phyloP scores from a whole-genome alignment of 2,329 filamentous ascomycete genomes.

The Fusarium transvaalense region DNA sequence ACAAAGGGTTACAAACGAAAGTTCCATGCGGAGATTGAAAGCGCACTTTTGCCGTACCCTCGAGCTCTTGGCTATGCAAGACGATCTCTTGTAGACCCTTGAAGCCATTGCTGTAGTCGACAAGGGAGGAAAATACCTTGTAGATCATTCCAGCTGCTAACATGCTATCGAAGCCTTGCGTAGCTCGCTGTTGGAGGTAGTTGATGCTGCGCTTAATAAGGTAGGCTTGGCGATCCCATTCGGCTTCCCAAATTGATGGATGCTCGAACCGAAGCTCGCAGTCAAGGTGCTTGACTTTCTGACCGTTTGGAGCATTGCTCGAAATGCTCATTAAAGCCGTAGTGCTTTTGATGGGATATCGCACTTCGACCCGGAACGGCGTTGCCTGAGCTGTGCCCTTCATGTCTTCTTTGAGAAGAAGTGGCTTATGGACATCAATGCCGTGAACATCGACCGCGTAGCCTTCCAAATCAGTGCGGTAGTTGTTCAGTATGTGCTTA shows the following conservation, averaged over 20 bases:
- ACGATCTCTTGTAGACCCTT: slow-evolving; percentile 71
- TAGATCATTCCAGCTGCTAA: slow-evolving; percentile 60
- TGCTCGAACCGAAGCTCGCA: slow-evolving; percentile 1
- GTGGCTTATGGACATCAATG: slow-evolving; percentile 16
- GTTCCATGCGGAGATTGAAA: slow-evolving; percentile 60
- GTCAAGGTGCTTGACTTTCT: background rate
- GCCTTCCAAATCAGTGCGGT: slow-evolving; percentile 15
- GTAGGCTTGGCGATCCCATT: slow-evolving; percentile 54
- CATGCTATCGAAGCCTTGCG: slow-evolving; percentile 37
- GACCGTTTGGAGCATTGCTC: slow-evolving; percentile 7
- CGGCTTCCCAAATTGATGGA: slow-evolving; percentile 13
- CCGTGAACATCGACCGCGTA: slow-evolving; percentile 15
- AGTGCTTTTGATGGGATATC: slow-evolving; percentile 3
- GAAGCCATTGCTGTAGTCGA: slow-evolving; percentile 68
- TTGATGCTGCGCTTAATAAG: slow-evolving; percentile 74
- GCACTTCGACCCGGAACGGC: slow-evolving; percentile 14
- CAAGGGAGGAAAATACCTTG: slow-evolving; percentile 71
- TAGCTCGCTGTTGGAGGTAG: slow-evolving; percentile 56
- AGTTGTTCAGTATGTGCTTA: slow-evolving; percentile 23
- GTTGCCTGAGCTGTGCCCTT: background rate
- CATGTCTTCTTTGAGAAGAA: slow-evolving; percentile 13
- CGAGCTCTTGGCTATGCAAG: slow-evolving; percentile 51
- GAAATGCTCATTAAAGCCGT: slow-evolving; percentile 14
- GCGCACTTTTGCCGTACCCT: slow-evolving; percentile 60
- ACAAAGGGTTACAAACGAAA: slow-evolving; percentile 69